phyloP scores from a whole-genome alignment of 1,284 basidiomycete species.

The Amylostereum chailletii region DNA sequence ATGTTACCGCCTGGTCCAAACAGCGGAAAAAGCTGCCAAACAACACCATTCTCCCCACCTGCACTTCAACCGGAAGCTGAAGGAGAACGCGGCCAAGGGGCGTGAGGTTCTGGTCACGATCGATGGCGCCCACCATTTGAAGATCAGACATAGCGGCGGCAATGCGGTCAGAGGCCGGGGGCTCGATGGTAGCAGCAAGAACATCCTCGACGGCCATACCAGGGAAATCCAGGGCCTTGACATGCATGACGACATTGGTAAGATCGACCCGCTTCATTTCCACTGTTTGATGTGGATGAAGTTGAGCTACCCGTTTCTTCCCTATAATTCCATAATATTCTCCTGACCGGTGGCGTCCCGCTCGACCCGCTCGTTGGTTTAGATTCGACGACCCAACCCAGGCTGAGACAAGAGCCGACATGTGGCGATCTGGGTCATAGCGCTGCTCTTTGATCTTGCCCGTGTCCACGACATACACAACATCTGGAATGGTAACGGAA shows the following conservation, averaged over 20 bases:
- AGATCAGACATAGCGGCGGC: constrained; percentile 76
- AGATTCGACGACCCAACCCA: constrained; percentile 94
- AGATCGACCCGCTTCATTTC: constrained; percentile 96
- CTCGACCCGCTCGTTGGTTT: constrained; percentile 90
- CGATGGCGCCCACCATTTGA: constrained; percentile 84
- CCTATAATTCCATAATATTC: constrained; percentile 88
- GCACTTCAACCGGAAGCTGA: constrained; percentile 85
- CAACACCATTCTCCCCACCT: constrained; percentile 85
- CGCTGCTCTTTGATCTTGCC: constrained; percentile 87
- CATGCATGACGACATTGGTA: constrained; percentile 91
- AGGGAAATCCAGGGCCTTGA: constrained; percentile 93
- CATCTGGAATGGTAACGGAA: constrained; percentile 92
- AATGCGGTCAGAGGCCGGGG: constrained; percentile 77
- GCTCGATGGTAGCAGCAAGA: constrained; percentile 80
- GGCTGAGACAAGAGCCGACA: constrained; percentile 81
- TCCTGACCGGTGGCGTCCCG: constrained; percentile 86
- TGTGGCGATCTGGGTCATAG: constrained; percentile 87
- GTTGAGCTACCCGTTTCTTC: constrained; percentile 48
- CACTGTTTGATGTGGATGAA: constrained; percentile 83
- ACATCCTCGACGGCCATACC: constrained; percentile 86
- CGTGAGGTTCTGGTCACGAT: constrained; percentile 72
- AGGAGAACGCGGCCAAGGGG: constrained; percentile 84
- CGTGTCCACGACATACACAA: constrained; percentile 91
- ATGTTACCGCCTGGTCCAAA: constrained; percentile 80
- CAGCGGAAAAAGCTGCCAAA: constrained; percentile 94